Evolutionary conservation across 768 basidiomycete genomes (phyloP).

Genomic region (Cyathus striatus): DNA sequence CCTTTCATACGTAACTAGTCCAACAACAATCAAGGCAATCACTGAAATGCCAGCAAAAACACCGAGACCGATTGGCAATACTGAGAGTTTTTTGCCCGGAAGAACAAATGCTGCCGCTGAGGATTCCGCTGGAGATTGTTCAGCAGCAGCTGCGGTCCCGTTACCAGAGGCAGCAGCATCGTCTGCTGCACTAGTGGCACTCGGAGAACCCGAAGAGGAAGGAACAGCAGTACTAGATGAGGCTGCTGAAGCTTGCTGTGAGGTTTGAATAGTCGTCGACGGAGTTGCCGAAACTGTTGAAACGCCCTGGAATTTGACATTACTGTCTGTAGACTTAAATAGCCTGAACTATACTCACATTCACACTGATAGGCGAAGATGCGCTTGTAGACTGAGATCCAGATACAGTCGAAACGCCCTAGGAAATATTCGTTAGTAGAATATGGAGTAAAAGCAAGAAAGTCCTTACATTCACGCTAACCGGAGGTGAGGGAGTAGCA

Average conservation of each 20-base stretch:
- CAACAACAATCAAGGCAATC: conserved; percentile 76
- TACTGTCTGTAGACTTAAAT: background rate
- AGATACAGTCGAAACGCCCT: too few species aligned
- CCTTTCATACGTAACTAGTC: conserved; percentile 82
- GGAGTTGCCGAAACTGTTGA: conserved; percentile 7
- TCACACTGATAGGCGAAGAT: background rate
- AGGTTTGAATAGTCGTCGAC: conserved; percentile 7
- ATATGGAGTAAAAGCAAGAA: background rate
- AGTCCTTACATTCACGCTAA: background rate
- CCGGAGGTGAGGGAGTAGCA: background rate
- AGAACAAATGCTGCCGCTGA: conserved; percentile 47
- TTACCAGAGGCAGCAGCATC: conserved; percentile 3
- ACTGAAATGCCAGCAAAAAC: conserved; percentile 84
- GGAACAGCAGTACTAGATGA: background rate
- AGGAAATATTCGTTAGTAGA: too few species aligned
- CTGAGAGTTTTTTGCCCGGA: conserved; percentile 70
- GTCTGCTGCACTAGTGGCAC: background rate
- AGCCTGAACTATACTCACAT: conserved; percentile 1
- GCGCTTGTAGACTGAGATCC: too few species aligned
- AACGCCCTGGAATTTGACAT: conserved; percentile 1
- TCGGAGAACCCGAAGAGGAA: conserved; percentile 3
- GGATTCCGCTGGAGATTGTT: conserved; percentile 26
- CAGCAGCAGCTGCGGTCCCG: conserved; percentile 27
- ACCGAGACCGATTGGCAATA: conserved; percentile 79
- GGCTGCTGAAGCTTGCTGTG: background rate